Evolutionary conservation across 805 yeast species (phyloP).

Genomic region (Candida andamanensis): DNA sequence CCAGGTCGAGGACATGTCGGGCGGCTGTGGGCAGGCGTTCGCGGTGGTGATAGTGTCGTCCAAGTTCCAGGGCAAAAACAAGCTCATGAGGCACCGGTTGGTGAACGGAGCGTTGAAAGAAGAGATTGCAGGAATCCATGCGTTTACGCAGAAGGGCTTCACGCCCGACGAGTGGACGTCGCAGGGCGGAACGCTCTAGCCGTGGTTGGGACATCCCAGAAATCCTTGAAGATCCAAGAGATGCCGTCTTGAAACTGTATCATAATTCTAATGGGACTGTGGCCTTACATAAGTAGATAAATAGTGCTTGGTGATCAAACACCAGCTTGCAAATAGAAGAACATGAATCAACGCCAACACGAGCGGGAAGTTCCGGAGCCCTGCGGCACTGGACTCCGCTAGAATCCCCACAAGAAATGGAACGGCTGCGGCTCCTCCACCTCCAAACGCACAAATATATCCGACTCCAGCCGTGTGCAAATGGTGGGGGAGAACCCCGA

Average conservation of each 20-base stretch:
- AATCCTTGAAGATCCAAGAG: no score
- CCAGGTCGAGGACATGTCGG: conserved; percentile 72
- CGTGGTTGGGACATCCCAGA: no score
- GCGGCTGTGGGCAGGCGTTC: conserved; percentile 98
- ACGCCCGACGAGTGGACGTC: conserved; percentile 81
- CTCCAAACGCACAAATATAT: conserved; percentile 72
- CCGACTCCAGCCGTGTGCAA: conserved; percentile 68
- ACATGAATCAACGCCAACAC: conserved; percentile 21
- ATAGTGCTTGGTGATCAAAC: conserved; percentile 12
- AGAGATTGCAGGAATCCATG: conserved; percentile 87
- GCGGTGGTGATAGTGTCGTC: conserved; percentile 81
- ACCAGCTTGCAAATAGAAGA: conserved; percentile 24
- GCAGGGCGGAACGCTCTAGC: conserved; percentile 29
- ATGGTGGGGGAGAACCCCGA: conserved; percentile 56
- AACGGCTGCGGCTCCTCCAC: conserved; percentile 73
- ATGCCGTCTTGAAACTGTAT: no score
- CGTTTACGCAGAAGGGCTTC: conserved; percentile 87
- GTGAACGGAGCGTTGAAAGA: conserved; percentile 76
- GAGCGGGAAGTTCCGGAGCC: conserved; percentile 28
- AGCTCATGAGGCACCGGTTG: conserved; percentile 77
- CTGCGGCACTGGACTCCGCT: conserved; percentile 30
- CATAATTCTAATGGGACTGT: neutral
- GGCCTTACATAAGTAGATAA: conserved; percentile 5
- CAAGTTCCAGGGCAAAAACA: conserved; percentile 73
- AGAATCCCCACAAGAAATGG: conserved; percentile 60